These are phyloP conservation scores for Apocynum venetum DNA, from an alignment of 257 asterid genomes.

Conservation along the genomic window DNA sequence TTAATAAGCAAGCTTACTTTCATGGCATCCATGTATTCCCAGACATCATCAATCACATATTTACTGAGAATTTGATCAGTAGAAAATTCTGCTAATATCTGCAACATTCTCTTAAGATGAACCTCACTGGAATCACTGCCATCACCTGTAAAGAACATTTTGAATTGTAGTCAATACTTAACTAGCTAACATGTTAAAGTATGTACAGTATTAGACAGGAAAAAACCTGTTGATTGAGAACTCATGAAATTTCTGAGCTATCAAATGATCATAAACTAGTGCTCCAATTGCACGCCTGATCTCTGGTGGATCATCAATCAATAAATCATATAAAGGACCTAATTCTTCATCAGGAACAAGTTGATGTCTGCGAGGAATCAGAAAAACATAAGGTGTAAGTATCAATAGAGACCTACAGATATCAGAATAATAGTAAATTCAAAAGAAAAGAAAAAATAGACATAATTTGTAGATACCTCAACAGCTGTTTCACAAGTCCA, in stretches of 20 bases:
- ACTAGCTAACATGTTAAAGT: not conserved
- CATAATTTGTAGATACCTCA: slow-evolving; percentile 49
- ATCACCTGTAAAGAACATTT: slow-evolving; percentile 46
- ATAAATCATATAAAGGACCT: slow-evolving; percentile 87
- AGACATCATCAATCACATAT: slow-evolving; percentile 92
- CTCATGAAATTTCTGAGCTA: slow-evolving; percentile 87
- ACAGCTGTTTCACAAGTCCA: slow-evolving; percentile 90
- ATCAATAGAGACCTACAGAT: not conserved
- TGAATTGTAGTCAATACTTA: not conserved
- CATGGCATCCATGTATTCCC: slow-evolving; percentile 99
- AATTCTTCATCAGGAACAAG: slow-evolving; percentile 98
- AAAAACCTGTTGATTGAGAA: slow-evolving; percentile 71
- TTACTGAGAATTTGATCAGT: slow-evolving; percentile 82
- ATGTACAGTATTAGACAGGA: not conserved
- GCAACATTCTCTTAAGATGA: slow-evolving; percentile 79
- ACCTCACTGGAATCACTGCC: slow-evolving; percentile 67
- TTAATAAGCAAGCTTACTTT: slow-evolving; percentile 48
- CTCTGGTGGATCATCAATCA: slow-evolving; percentile 95
- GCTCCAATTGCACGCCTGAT: slow-evolving; percentile 94
- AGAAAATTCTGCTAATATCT: slow-evolving; percentile 85
- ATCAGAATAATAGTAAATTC: not conserved
- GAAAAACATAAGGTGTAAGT: slow-evolving; percentile 23
- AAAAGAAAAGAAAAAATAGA: not conserved
- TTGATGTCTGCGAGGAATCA: slow-evolving; percentile 66
- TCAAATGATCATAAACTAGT: slow-evolving; percentile 89